phyloP scores from a whole-genome alignment of 129 eudicot genomes.

The Rutidosis leptorrhynchoides region DNA sequence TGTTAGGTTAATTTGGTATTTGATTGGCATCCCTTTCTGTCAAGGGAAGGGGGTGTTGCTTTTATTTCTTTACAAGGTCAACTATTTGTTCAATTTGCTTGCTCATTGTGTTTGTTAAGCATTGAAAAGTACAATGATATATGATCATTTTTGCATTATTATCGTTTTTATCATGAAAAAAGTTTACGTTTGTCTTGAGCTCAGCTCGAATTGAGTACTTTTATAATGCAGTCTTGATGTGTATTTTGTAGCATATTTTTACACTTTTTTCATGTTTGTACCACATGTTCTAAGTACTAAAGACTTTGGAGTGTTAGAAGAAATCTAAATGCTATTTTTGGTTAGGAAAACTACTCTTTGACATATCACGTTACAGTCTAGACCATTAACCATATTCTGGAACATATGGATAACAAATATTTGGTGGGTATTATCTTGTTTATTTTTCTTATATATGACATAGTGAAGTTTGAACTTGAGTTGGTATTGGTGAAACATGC shows the following conservation, averaged over 20 bases:
- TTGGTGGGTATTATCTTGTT: not conserved
- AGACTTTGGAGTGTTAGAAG: not conserved
- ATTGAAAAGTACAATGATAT: no score
- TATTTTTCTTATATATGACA: not conserved
- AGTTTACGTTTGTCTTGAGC: not conserved
- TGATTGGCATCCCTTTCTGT: no score
- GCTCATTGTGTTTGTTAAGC: no score
- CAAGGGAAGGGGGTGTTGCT: no score
- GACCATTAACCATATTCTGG: not conserved
- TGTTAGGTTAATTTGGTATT: no score
- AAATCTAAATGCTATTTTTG: not conserved
- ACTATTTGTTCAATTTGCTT: no score
- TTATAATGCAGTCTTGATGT: constrained; percentile 12
- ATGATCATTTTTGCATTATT: no score
- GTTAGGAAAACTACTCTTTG: not conserved
- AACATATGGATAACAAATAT: not conserved
- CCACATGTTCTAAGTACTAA: not conserved
- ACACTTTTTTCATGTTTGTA: constrained; percentile 5
- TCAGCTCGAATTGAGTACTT: not conserved
- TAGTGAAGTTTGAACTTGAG: constrained; percentile 5
- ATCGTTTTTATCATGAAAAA: not conserved
- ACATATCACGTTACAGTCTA: not conserved
- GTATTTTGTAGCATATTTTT: not conserved
- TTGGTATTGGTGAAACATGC: constrained; percentile 9
- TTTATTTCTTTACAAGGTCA: no score